Evolutionary conservation across 163 green algal genomes (phyloP).

Genomic region (Scenedesmus sp.): DNA sequence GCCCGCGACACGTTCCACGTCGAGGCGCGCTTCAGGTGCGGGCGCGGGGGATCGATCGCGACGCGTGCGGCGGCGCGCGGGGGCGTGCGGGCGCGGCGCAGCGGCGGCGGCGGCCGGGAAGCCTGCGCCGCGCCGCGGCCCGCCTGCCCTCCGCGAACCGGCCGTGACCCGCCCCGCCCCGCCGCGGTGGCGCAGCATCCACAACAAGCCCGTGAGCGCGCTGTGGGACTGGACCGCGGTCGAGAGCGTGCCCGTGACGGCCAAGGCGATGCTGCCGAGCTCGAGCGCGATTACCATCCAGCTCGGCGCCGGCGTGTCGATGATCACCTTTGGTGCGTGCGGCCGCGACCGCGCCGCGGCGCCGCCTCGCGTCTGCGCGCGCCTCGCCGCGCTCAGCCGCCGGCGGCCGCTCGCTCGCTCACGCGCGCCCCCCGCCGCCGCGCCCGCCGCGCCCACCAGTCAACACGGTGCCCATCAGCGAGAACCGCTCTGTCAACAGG

Average conservation of each 20-base stretch:
- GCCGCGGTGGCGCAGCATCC: constrained; percentile 66
- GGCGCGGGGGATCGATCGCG: neutral
- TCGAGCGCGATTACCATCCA: constrained; percentile 80
- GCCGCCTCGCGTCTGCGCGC: neutral
- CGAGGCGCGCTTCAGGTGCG: constrained; percentile 47
- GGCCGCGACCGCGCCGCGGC: constrained; percentile 56
- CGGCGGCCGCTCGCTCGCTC: too few species aligned
- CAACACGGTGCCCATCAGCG: constrained; percentile 71
- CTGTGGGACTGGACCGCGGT: constrained; percentile 79
- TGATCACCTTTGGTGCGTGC: constrained; percentile 90
- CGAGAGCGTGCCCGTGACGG: constrained; percentile 59
- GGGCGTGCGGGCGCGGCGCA: too few species aligned
- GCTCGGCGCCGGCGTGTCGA: constrained; percentile 70
- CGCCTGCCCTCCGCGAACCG: too few species aligned
- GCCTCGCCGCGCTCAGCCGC: neutral
- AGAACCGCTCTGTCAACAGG: constrained; percentile 75
- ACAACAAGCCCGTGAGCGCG: constrained; percentile 85
- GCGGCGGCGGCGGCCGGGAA: neutral
- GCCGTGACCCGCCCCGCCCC: too few species aligned
- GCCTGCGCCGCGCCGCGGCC: neutral
- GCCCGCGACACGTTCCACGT: constrained; percentile 51
- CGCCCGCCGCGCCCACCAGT: neutral
- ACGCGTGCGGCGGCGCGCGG: neutral
- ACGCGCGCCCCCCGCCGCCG: too few species aligned
- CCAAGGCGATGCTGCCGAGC: constrained; percentile 72